Base-by-base conservation (phyloP, 305 asterid species). In the Rubia peregrina region DNA sequence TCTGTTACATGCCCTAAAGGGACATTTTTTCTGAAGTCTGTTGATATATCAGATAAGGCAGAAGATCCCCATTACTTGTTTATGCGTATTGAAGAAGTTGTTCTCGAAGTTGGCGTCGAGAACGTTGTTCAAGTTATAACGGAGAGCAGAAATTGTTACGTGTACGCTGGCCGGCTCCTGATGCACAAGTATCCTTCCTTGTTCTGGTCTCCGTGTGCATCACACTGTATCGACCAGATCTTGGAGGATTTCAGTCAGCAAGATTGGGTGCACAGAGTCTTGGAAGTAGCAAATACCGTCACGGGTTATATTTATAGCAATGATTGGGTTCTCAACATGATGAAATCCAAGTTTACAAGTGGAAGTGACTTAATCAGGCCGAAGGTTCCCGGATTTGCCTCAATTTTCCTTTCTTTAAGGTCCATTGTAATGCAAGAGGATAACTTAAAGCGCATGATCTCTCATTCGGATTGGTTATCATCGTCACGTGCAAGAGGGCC, bases 121-220 rank as follows among this genome's bases (percentile, higher is more conserved):
- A 77, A 70, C 63, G 78, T 79, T 12, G 78, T 83, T 69, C 89
- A 85, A 74, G 80, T 83, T 38, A 75, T 85, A 38, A 83, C 84
- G 8, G 87, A 77, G 38, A 67, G 78, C 65, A 59, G 66, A 38
- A 68, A 75, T 33, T 48, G 68, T 73, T 80, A 64, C 70, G 67
- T 79, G 42, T 77, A 71, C 75, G 81, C 72, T 0, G 87, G 89
- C 62, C 76, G 81, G 84, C 86, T 76, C 60, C 73, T 84, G 26
- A 78, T 80, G 82, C 79, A 75, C 1, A 82, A 78, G 74, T 82
- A 82, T 74, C 81, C 44, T 9, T 41, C 44, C 7, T 1, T 6
- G 33, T 85, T 85, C 76, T 85, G 86, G 80, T 83, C 86, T 65
- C 87, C 89, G 16, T 83, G 87, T 72, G 83, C 84, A 44, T 80